Percentiles rank a stretch among this genome's conserved stretches.
phyloP scores from a whole-genome alignment of 257 asterid genomes.

The Capsicum rhomboideum region DNA sequence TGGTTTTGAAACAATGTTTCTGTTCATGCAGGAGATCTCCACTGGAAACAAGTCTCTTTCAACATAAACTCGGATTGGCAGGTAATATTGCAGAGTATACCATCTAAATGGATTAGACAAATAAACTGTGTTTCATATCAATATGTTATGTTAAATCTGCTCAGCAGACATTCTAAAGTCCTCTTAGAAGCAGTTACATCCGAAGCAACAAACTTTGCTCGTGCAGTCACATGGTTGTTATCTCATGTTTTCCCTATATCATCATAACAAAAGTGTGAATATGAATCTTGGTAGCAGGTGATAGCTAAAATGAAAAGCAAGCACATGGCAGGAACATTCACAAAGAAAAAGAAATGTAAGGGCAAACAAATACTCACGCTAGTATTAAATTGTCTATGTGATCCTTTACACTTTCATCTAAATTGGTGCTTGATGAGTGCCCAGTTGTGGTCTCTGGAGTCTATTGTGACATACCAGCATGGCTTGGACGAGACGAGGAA shows the following conservation, averaged over 20 bases:
- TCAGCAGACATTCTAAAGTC: neutral
- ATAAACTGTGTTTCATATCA: neutral
- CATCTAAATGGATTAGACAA: neutral
- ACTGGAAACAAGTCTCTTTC: slow-evolving; percentile 78
- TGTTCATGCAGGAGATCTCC: slow-evolving; percentile 67
- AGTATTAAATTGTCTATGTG: neutral
- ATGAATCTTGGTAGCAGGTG: slow-evolving; percentile 38
- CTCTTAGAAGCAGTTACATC: neutral
- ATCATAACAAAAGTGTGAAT: neutral
- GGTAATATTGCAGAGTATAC: slow-evolving; percentile 21
- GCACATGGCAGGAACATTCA: slow-evolving; percentile 84
- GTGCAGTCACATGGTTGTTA: neutral
- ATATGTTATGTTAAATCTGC: neutral
- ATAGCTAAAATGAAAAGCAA: slow-evolving; percentile 85
- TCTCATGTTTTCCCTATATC: neutral
- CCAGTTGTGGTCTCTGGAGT: slow-evolving; percentile 54
- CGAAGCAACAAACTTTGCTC: neutral
- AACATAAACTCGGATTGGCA: slow-evolving; percentile 58
- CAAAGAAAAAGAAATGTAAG: slow-evolving; percentile 88
- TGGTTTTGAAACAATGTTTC: neutral
- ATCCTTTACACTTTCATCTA: neutral
- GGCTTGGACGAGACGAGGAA: slow-evolving; percentile 67
- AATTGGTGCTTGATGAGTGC: neutral
- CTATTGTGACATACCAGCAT: slow-evolving; percentile 48
- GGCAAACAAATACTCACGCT: neutral